phyloP scores from a whole-genome alignment of 1,139 yeast species.

The Maudiozyma humilis region DNA sequence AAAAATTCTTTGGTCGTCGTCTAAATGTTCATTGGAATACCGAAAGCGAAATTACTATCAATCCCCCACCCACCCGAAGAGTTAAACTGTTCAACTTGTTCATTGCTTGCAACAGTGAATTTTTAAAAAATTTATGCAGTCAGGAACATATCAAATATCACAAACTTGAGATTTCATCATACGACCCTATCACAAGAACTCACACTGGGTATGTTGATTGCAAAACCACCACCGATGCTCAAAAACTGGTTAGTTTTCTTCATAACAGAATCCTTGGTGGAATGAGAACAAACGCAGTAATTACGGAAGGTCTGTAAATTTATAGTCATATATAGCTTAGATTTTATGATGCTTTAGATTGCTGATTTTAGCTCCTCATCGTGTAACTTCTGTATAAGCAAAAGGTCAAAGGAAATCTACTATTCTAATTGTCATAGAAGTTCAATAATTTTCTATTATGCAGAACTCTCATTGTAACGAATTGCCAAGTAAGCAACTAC shows the following conservation, averaged over 20 bases:
- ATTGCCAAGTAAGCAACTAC: too few relatives aligned
- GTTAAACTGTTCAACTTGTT: constrained; percentile 4
- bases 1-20: background rate
- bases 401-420: too few relatives aligned
- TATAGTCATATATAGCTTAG: too few relatives aligned
- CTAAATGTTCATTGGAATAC: background rate
- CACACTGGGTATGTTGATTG: constrained; percentile 21
- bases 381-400: too few relatives aligned
- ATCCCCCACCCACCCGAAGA: too few relatives aligned
- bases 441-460: too few relatives aligned
- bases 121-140: constrained; percentile 7
- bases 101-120: constrained; percentile 5
- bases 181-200: constrained; percentile 15
- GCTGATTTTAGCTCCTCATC: too few relatives aligned
- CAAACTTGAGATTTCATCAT: constrained; percentile 15
- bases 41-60: too few relatives aligned
- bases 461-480: too few relatives aligned
- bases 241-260: constrained; percentile 15
- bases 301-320: too few relatives aligned
- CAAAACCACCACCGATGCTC: constrained; percentile 18
- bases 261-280: constrained; percentile 25
- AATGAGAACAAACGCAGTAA: constrained; percentile 15
- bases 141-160: constrained; percentile 9
- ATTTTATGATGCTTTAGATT: too few relatives aligned
- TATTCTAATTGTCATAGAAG: too few relatives aligned